Base-by-base conservation (phyloP, 2,329 filamentous ascomycete species). In the Sclerotinia borealis region DNA sequence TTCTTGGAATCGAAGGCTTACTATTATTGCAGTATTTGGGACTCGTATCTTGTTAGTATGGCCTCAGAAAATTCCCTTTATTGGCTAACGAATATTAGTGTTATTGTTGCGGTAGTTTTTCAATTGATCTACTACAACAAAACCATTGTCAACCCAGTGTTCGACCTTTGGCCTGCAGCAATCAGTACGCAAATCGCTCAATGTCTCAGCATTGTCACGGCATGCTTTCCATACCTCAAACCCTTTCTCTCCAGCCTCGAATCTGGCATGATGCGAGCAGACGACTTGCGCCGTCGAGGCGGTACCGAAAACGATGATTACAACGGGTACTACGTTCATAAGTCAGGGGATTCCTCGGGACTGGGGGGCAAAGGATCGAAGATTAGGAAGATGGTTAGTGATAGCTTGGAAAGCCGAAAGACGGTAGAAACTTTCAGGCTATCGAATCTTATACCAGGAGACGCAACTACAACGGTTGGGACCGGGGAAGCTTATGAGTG, bases 31-130 rank as follows among this genome's bases (percentile, higher is more conserved):
- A 1, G 45, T 63, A 10, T 64, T 64, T 48, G 63, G 63, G 19
- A 64, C 49, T 37, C 63, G 63, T 19, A 34, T 64, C 34, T 62
- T 39, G 63, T 64, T 6, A 51, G 62, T 19, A 49, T 7, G 11
- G 25, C 19, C 8, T 39, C 1, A 36, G 27, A 17, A 17, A 41
- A 9, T 9, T 3, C 2, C 17, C 7, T n/a, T 8, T 6, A 8
- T 9, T 6, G 3, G n/a, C 48, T 61, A 61, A 60, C 37, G 4
- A 13, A 10, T 8, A 47, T 10, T 29, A 64, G 63, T 45, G 51
- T 63, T 17, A 45, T 64, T 54, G 34, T 51, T n/a, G 59, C 37
- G 17, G 45, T 62, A 4, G 37, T 5, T 3, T 56, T 31, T n/a
- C 63, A 62, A 43, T 36, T 64, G 11, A 59, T 48, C 4, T 62